Conservation (phyloP, 192 early-diverging fungal species). For the Allomyces macrogynus region DNA sequence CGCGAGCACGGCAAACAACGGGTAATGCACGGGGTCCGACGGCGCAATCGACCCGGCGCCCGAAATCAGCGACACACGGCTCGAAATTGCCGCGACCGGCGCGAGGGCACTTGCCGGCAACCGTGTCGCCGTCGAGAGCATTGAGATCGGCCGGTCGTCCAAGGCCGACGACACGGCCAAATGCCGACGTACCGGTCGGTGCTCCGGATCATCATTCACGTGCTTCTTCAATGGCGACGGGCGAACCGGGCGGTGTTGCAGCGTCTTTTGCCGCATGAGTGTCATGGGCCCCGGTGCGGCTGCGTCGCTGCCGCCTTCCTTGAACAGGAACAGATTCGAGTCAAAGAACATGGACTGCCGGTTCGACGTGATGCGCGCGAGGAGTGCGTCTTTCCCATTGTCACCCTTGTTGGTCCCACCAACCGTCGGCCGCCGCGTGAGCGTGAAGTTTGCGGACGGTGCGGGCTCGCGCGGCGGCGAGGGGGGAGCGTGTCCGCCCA, state of each 20-base stretch:
- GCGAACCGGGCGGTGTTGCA: background rate
- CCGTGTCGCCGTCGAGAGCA: background rate
- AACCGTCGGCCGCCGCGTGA: too few relatives aligned
- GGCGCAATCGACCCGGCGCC: background rate
- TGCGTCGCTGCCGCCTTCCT: background rate
- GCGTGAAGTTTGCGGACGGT: background rate
- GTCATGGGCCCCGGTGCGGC: background rate
- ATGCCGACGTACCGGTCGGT: background rate
- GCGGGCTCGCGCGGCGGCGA: background rate
- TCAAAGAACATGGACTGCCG: background rate
- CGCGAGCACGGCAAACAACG: background rate
- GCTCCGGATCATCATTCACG: background rate
- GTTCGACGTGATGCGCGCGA: background rate
- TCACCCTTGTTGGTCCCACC: too few relatives aligned
- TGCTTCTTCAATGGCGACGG: too few relatives aligned
- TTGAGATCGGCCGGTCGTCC: background rate
- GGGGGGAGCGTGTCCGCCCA: background rate
- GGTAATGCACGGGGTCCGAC: background rate
- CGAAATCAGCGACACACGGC: background rate
- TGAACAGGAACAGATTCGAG: background rate
- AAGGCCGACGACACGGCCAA: background rate
- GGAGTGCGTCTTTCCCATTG: background rate
- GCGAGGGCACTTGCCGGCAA: background rate
- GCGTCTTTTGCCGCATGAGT: background rate
- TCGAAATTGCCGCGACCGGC: background rate